Conservation (phyloP, 345 rosid species). For the Carallia pectinifolia region DNA sequence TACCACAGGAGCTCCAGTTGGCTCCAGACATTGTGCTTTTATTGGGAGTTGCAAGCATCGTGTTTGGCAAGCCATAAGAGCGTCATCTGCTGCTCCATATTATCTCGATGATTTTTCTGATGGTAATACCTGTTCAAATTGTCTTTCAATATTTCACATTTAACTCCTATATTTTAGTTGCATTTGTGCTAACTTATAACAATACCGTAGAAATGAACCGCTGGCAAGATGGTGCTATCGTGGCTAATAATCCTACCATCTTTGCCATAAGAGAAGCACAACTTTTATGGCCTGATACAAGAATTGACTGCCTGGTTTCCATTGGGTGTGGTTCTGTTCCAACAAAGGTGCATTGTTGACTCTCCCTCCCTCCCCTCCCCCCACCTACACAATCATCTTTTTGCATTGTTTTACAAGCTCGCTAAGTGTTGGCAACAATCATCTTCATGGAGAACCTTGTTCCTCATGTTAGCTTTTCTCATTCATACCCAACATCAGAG, state of each 20-base stretch:
- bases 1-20: slow-evolving; percentile 71
- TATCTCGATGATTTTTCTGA: slow-evolving; percentile 97
- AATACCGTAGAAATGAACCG: slow-evolving; percentile 59
- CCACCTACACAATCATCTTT: too few species aligned
- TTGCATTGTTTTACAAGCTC: background rate
- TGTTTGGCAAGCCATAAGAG: slow-evolving; percentile 98
- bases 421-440: background rate
- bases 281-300: slow-evolving; percentile 98
- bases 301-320: slow-evolving; percentile 89
- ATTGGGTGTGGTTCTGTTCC: slow-evolving; percentile 97
- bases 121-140: slow-evolving; percentile 42
- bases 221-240: slow-evolving; percentile 99
- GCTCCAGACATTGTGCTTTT: slow-evolving; percentile 87
- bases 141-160: background rate
- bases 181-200: background rate
- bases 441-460: too few species aligned
- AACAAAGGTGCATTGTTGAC: slow-evolving; percentile 59
- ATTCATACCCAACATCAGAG: too few species aligned
- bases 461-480: too few species aligned
- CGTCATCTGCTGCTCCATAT: slow-evolving; percentile 99
- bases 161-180: background rate
- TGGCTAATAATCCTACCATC: slow-evolving; percentile 93
- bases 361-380: background rate
- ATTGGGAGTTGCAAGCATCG: slow-evolving; percentile 96
- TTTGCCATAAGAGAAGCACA: slow-evolving; percentile 97